A percentile compares a stretch with the other conserved stretches of the same genome.
Conservation (phyloP, 208 protist species). For the Strigomonas culicis region DNA sequence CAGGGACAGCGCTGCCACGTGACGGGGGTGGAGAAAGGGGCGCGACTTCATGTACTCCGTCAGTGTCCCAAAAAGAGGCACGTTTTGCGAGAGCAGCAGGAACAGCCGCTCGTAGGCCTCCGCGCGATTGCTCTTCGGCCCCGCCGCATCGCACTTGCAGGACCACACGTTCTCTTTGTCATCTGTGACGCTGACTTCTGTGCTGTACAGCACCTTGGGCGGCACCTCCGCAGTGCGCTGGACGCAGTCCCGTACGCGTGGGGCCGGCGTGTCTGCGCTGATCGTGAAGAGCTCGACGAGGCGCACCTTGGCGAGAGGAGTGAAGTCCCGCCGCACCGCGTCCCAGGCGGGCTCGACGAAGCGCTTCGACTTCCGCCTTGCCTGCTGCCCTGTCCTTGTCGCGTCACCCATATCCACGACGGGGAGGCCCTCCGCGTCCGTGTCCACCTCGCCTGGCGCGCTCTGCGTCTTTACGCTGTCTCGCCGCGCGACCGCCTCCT, state of each 20-base stretch:
- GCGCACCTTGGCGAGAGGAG: not conserved
- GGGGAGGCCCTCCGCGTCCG: not conserved
- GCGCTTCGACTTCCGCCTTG: not conserved
- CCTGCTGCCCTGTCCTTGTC: not conserved
- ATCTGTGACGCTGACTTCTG: slow-evolving; percentile 28
- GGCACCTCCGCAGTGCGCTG: not conserved
- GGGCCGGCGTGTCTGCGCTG: not conserved
- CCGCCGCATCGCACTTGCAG: slow-evolving; percentile 16
- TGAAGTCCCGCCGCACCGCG: not conserved
- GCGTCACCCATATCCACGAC: not conserved
- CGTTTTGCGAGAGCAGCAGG: slow-evolving; percentile 23
- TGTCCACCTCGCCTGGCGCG: not conserved
- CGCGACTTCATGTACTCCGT: slow-evolving; percentile 29
- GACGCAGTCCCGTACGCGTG: not conserved
- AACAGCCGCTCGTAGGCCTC: slow-evolving; percentile 46
- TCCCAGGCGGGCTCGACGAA: not conserved
- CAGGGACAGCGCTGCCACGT: slow-evolving; percentile 35
- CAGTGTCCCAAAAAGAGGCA: slow-evolving; percentile 27
- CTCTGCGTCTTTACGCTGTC: slow-evolving; percentile 10
- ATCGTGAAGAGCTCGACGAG: slow-evolving; percentile 9
- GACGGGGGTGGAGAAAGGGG: slow-evolving; percentile 27
- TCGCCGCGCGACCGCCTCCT: not conserved
- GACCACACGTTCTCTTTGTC: slow-evolving; percentile 28
- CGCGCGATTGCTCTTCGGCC: slow-evolving; percentile 28
- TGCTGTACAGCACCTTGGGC: slow-evolving; percentile 16